Conservation (phyloP, 1,284 basidiomycete species). For the Malassezia globosa region DNA sequence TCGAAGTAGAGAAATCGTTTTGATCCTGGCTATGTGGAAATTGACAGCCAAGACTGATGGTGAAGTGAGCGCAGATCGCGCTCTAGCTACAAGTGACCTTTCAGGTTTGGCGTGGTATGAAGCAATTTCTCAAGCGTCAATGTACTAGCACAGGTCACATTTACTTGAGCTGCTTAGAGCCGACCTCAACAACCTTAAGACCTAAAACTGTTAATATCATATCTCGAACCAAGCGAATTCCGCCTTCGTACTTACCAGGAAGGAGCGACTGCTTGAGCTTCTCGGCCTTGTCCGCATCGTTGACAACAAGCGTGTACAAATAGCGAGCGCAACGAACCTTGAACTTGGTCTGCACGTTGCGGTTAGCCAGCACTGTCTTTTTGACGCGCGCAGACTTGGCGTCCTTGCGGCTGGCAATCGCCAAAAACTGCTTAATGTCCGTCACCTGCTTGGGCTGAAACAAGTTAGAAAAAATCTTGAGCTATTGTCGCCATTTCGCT, state of each 20-base stretch:
- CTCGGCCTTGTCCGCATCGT: constrained; percentile 96
- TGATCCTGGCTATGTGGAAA: too few species aligned
- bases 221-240: background rate
- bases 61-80: too few species aligned
- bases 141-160: too few species aligned
- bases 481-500: too few species aligned
- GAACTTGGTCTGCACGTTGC: constrained; percentile 73
- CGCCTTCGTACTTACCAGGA: constrained; percentile 60
- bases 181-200: constrained; percentile 13
- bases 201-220: background rate
- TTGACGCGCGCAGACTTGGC: constrained; percentile 86
- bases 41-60: too few species aligned
- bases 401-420: constrained; percentile 72
- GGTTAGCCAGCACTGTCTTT: constrained; percentile 69
- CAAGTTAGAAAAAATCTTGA: too few species aligned
- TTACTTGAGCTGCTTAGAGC: constrained; percentile 14
- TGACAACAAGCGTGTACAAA: constrained; percentile 90
- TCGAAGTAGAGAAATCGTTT: too few species aligned
- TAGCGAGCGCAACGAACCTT: constrained; percentile 95
- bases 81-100: too few species aligned
- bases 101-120: too few species aligned
- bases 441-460: constrained; percentile 89
- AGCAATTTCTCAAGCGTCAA: background rate
- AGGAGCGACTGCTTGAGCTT: constrained; percentile 93
- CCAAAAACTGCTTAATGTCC: constrained; percentile 98